A percentile compares a stretch with the other conserved stretches of the same genome.
Conservation (phyloP, 1,139 yeast species). For the Kluyveromyces sp. region DNA sequence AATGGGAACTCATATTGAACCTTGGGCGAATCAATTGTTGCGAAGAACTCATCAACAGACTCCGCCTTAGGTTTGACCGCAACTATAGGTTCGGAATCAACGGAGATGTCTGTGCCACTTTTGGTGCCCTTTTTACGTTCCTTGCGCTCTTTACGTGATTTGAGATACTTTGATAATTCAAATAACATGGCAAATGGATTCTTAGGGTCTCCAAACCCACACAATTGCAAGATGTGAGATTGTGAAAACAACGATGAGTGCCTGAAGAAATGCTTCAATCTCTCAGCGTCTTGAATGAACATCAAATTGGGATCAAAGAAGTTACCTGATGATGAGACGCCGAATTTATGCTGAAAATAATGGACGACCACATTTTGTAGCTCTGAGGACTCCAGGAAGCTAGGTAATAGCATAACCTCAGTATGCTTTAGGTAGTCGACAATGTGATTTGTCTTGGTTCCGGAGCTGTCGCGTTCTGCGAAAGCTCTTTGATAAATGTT, state of each 20-base stretch:
- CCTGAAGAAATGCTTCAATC: conserved; percentile 66
- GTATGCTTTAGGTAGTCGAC: conserved; percentile 33
- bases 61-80: neutral
- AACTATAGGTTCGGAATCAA: conserved; percentile 37
- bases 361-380: conserved; percentile 61
- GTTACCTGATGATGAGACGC: conserved; percentile 44
- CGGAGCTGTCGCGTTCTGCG: conserved; percentile 33
- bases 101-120: conserved; percentile 12
- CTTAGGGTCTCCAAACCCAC: conserved; percentile 68
- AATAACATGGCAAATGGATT: conserved; percentile 72
- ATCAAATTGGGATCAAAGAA: conserved; percentile 47
- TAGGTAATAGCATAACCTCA: conserved; percentile 34
- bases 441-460: conserved; percentile 27
- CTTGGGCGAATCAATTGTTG: conserved; percentile 26
- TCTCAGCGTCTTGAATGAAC: conserved; percentile 43
- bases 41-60: conserved; percentile 34
- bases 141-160: conserved; percentile 64
- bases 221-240: conserved; percentile 63
- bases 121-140: conserved; percentile 49
- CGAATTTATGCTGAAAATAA: conserved; percentile 60
- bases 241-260: conserved; percentile 70
- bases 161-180: conserved; percentile 61
- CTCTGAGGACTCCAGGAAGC: conserved; percentile 41
- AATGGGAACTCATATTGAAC: conserved; percentile 22
- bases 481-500: conserved; percentile 67